Evolutionary conservation across 805 yeast species (phyloP).

Genomic region (Torulaspora maleeae): DNA sequence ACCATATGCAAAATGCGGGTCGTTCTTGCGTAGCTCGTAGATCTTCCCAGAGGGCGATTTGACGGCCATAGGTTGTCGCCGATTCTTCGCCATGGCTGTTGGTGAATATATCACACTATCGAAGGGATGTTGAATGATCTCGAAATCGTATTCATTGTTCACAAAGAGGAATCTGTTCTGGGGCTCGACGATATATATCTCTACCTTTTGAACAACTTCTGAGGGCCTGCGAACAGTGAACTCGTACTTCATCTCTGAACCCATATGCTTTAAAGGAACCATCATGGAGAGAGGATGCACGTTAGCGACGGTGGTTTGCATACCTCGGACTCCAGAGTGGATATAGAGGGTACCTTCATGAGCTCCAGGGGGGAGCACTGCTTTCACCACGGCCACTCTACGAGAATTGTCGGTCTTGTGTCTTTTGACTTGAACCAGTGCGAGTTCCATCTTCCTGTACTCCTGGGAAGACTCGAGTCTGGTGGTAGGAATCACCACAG

Average conservation of each 20-base stretch:
- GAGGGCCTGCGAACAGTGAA: conserved; percentile 73
- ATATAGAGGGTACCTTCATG: conserved; percentile 69
- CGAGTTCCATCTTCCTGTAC: conserved; percentile 39
- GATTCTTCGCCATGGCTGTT: conserved; percentile 26
- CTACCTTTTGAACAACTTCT: conserved; percentile 61
- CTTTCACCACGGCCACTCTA: conserved; percentile 74
- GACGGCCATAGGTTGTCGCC: conserved; percentile 55
- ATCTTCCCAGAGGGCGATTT: conserved; percentile 85
- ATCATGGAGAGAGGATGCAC: conserved; percentile 67
- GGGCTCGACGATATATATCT: conserved; percentile 79
- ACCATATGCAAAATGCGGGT: conserved; percentile 45
- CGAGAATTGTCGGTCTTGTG: conserved; percentile 42
- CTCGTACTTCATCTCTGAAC: conserved; percentile 52
- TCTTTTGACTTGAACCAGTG: conserved; percentile 79
- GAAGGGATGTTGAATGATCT: conserved; percentile 58
- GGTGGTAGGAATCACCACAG: conserved; percentile 48
- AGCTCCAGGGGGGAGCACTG: conserved; percentile 66
- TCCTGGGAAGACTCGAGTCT: conserved; percentile 16
- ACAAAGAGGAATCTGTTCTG: conserved; percentile 60
- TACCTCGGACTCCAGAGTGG: conserved; percentile 63
- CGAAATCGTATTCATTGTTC: conserved; percentile 61
- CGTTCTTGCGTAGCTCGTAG: conserved; percentile 51
- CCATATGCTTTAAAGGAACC: conserved; percentile 70
- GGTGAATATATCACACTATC: conserved; percentile 39
- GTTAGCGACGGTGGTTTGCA: conserved; percentile 51